These are phyloP conservation scores for Aspergillus fijiensis DNA, from an alignment of 2,329 filamentous ascomycete species.

Conservation along the genomic window DNA sequence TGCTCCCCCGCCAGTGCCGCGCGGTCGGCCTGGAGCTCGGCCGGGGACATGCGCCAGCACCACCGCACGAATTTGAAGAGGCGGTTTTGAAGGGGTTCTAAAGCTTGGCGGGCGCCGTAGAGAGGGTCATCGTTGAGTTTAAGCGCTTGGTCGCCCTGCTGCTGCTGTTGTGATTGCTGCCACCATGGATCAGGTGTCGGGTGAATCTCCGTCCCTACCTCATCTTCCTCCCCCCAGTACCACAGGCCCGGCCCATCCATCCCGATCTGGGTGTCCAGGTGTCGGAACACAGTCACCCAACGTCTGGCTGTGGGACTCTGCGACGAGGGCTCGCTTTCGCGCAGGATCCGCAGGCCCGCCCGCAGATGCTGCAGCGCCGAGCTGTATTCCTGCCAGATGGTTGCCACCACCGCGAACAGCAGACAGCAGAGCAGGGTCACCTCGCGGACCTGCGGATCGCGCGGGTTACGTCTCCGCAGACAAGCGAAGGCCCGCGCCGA, in stretches of 20 bases:
- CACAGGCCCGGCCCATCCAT: not conserved
- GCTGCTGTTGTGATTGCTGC: not conserved
- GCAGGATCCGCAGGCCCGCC: not conserved
- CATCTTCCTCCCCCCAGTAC: not conserved
- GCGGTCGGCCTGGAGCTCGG: not conserved
- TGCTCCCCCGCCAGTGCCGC: not conserved
- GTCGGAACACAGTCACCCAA: not conserved
- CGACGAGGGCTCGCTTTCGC: not conserved
- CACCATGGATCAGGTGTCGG: not conserved
- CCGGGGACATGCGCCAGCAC: not conserved
- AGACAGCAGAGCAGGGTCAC: slow-evolving; percentile 4
- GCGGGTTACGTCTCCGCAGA: not conserved
- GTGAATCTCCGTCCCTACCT: not conserved
- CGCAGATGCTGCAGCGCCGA: not conserved
- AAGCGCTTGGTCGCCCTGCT: not conserved
- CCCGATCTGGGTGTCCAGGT: not conserved
- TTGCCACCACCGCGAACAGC: not conserved
- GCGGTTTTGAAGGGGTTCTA: not conserved
- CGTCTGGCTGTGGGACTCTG: not conserved
- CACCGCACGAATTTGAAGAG: not conserved
- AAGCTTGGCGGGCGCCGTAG: not conserved
- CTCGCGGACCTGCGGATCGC: not conserved
- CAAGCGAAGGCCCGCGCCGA: not conserved
- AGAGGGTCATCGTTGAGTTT: not conserved
- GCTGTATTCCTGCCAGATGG: not conserved